Base-by-base conservation (phyloP, 257 asterid species). In the Dorcoceras hygrometricum region DNA sequence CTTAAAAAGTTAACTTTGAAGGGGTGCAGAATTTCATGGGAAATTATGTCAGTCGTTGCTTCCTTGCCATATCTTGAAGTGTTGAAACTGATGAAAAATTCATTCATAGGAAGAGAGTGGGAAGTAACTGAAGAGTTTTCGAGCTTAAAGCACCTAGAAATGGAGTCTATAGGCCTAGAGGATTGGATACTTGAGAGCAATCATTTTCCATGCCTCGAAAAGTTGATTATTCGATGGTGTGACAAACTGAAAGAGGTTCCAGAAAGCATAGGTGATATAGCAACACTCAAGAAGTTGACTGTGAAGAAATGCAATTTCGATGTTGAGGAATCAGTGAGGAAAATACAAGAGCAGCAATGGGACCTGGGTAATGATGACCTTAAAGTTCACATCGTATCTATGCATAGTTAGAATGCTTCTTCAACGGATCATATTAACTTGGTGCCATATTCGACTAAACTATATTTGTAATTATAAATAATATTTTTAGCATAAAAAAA, bases 121-220 rank as follows among this genome's bases (percentile, higher is more conserved):
- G 66, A 5, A 51, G 18, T 36, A 23, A 2, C 23, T 28, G 67
- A 59, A 26, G 73, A 23, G 6, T 69, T 69, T 27, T 1, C 4
- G 1, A 23, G n/a, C 18, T 31, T 69, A 48, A 69, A 50, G 23
- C 4, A 1, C 7, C 31, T 69, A 48, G 6, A 26, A 20, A 62
- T 69, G 58, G 10, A 48, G 11, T 1, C 6, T 3, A 12, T 59
- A 19, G 10, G 48, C 51, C n/a, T 69, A 23, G 29, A n/a, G 31
- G 3, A 20, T 0, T 65, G 76, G 76, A 23, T 1, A 11, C n/a
- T n/a, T n/a, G n/a, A n/a, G n/a, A n/a, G n/a, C 10, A 18, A 10
- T 23, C 22, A 59, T 62, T 65, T 72, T 12, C 76, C 67, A 1
- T 11, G 34, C 23, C 71, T 72, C 25, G 31, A 66, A 43, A 23